phyloP scores from a whole-genome alignment of 2,329 filamentous ascomycete genomes.

The Alternaria brassicicola region DNA sequence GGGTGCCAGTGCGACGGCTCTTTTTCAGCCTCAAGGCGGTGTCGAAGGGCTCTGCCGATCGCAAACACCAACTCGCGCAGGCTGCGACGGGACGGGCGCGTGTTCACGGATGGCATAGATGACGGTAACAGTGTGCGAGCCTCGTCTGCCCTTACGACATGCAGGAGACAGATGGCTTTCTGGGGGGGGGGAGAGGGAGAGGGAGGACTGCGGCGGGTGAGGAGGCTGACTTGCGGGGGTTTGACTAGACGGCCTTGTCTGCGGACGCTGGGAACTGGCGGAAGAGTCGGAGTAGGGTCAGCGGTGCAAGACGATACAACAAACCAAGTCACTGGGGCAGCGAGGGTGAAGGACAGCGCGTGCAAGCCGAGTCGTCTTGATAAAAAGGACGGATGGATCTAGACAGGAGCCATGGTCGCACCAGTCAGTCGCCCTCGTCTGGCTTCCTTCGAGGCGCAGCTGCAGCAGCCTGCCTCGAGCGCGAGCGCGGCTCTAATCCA shows the following conservation, averaged over 20 bases:
- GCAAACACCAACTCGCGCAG: slow-evolving; percentile 28
- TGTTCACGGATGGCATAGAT: slow-evolving; percentile 19
- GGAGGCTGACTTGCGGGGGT: slow-evolving; percentile 29
- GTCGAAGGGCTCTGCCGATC: slow-evolving; percentile 43
- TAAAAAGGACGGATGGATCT: not conserved
- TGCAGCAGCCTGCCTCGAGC: slow-evolving; percentile 18
- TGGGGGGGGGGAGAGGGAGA: not conserved
- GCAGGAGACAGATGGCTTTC: slow-evolving; percentile 6
- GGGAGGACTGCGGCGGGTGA: slow-evolving; percentile 13
- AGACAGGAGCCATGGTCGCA: not conserved
- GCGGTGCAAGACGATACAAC: not conserved
- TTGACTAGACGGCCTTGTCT: slow-evolving; percentile 13
- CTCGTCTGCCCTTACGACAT: slow-evolving; percentile 11
- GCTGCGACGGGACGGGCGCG: slow-evolving; percentile 5
- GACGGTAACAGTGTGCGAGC: slow-evolving; percentile 10
- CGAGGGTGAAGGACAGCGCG: not conserved
- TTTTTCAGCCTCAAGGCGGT: slow-evolving; percentile 48
- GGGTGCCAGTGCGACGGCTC: slow-evolving; percentile 43
- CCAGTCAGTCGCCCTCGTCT: not conserved
- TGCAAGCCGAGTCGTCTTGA: not conserved
- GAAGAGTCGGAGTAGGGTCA: slow-evolving; percentile 6
- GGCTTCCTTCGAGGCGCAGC: slow-evolving; percentile 12
- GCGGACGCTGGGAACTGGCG: slow-evolving; percentile 14
- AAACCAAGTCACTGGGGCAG: not conserved
- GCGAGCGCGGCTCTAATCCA: slow-evolving; percentile 17